Percentiles rank a stretch among this genome's conserved stretches.
Evolutionary conservation across 169 alveolate species (phyloP).

Genomic region (Plasmodium coatneyi): DNA sequence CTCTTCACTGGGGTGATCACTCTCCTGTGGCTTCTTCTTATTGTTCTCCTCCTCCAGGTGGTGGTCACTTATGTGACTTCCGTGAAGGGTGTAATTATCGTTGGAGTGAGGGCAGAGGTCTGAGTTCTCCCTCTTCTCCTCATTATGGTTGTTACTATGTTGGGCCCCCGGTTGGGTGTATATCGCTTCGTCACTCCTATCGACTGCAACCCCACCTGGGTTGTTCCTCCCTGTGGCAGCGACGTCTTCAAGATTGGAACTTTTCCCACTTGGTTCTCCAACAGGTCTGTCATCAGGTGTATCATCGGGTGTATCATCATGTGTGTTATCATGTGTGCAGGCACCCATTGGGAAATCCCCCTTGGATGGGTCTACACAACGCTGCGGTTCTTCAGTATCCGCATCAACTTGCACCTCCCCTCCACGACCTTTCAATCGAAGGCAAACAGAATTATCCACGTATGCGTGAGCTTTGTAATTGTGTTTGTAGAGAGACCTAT

Average conservation of each 20-base stretch:
- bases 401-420: background rate
- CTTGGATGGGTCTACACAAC: background rate
- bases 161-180: background rate
- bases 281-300: background rate
- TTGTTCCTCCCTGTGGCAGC: background rate
- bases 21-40: background rate
- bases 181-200: background rate
- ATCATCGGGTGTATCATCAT: background rate
- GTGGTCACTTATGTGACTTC: background rate
- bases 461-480: constrained; percentile 1
- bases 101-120: background rate
- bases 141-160: background rate
- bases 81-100: background rate
- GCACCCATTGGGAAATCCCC: background rate
- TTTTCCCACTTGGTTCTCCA: background rate
- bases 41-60: background rate
- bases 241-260: background rate
- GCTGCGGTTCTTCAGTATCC: background rate
- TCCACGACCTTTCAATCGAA: background rate
- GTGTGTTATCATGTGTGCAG: background rate
- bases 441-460: constrained; percentile 13
- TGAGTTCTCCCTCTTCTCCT: background rate
- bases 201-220: background rate
- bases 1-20: background rate
- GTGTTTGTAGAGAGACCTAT: constrained; percentile 19